Conservation (phyloP, 1,284 basidiomycete species). For the Tilletia setariae region DNA sequence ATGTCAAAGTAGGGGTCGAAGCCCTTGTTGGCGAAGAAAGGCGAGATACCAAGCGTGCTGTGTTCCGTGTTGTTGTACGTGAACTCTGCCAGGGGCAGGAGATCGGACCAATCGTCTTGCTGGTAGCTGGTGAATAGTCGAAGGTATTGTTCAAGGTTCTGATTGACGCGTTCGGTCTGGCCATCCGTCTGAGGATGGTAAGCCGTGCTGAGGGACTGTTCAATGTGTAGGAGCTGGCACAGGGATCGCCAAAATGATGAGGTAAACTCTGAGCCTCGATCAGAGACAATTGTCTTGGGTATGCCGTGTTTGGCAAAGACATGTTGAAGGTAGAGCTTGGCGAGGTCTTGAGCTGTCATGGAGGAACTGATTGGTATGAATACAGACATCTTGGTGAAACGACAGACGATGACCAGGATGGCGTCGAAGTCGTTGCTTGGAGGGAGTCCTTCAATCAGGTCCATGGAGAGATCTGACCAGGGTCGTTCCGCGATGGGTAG, state of each 20-base stretch:
- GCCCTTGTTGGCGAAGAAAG: no score
- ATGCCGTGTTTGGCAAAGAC: conserved; percentile 55
- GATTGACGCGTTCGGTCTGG: conserved; percentile 57
- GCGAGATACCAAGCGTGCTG: no score
- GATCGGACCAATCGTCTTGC: conserved; percentile 26
- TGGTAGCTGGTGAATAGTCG: conserved; percentile 28
- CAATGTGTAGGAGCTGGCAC: conserved; percentile 31
- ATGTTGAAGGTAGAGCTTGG: conserved; percentile 39
- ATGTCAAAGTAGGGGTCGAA: no score
- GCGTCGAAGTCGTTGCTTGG: conserved; percentile 53
- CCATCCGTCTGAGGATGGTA: no score
- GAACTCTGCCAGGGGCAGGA: no score
- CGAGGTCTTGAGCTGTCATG: conserved; percentile 45
- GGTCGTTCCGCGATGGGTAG: conserved; percentile 53
- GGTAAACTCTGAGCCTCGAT: no score
- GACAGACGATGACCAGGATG: no score
- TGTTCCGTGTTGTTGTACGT: no score
- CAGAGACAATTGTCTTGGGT: no score
- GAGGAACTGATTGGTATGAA: conserved; percentile 62
- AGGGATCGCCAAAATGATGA: conserved; percentile 51
- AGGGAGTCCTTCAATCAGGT: conserved; percentile 57
- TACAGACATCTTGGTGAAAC: conserved; percentile 49
- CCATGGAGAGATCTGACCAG: conserved; percentile 58
- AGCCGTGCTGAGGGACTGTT: conserved; percentile 52
- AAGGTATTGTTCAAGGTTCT: conserved; percentile 53